Evolutionary conservation across 1,284 basidiomycete genomes (phyloP).

Genomic region (Ceratobasidium sp.): DNA sequence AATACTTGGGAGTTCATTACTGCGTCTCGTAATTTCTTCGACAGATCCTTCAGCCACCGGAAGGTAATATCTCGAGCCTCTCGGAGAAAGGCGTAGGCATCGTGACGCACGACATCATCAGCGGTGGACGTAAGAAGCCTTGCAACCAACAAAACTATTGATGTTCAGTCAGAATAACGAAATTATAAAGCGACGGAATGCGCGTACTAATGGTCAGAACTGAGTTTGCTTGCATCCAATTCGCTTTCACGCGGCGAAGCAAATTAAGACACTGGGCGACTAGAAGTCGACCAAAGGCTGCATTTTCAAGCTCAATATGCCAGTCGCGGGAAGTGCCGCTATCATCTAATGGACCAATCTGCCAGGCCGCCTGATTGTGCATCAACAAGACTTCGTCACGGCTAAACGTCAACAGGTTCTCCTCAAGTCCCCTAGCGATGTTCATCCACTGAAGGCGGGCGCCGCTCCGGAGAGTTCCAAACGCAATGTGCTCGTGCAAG

Average conservation of each 20-base stretch:
- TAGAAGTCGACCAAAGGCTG: slow-evolving; percentile 20
- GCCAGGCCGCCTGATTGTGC: slow-evolving; percentile 58
- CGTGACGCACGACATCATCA: neutral
- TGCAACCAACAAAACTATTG: slow-evolving; percentile 18
- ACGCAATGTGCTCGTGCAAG: slow-evolving; percentile 47
- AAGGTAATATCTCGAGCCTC: slow-evolving; percentile 16
- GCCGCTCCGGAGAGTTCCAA: slow-evolving; percentile 41
- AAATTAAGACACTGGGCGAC: slow-evolving; percentile 1
- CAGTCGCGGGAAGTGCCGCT: slow-evolving; percentile 20
- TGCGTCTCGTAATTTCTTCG: neutral
- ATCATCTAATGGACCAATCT: slow-evolving; percentile 40
- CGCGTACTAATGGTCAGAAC: slow-evolving; percentile 16
- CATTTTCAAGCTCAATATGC: slow-evolving; percentile 31
- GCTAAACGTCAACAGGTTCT: slow-evolving; percentile 52
- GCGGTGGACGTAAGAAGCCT: slow-evolving; percentile 33
- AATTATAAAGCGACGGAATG: neutral
- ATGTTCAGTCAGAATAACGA: neutral
- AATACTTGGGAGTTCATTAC: neutral
- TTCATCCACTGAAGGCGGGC: slow-evolving; percentile 46
- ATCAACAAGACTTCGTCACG: slow-evolving; percentile 60
- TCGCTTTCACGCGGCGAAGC: slow-evolving; percentile 23
- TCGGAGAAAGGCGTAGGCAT: slow-evolving; percentile 9
- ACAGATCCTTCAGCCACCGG: slow-evolving; percentile 18
- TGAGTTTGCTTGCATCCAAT: slow-evolving; percentile 35
- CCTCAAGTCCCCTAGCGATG: slow-evolving; percentile 38